phyloP scores from a whole-genome alignment of 2,329 filamentous ascomycete genomes.

The Calonectria pseudoreteaudii region DNA sequence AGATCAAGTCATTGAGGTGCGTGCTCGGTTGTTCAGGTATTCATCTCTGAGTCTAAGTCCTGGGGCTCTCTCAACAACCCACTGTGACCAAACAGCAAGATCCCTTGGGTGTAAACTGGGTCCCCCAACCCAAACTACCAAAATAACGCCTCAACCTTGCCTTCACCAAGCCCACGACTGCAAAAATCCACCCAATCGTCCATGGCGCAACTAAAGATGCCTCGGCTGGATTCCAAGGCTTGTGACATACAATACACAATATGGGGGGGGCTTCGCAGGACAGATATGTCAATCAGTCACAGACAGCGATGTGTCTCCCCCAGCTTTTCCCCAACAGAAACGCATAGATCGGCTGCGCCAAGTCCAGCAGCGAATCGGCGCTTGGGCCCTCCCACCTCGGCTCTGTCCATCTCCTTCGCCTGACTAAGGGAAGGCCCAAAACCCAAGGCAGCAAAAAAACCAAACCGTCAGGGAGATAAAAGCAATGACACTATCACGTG shows the following conservation, averaged over 20 bases:
- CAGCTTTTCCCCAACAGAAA: constrained; percentile 45
- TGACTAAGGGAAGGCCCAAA: background rate
- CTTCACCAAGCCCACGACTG: background rate
- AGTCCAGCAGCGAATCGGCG: constrained; percentile 30
- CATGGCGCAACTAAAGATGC: background rate
- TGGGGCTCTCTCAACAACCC: constrained; percentile 5
- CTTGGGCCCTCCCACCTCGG: constrained; percentile 15
- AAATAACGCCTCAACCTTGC: background rate
- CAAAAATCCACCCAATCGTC: background rate
- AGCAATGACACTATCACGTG: constrained; percentile 6
- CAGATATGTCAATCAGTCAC: background rate
- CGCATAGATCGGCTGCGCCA: constrained; percentile 40
- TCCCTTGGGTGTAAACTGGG: background rate
- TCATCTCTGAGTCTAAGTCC: background rate
- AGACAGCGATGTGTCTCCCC: constrained; percentile 27
- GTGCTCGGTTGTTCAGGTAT: background rate
- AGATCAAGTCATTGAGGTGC: background rate
- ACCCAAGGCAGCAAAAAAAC: background rate
- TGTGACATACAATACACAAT: constrained; percentile 11
- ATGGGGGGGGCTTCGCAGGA: background rate
- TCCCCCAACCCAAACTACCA: background rate
- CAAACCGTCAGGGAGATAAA: background rate
- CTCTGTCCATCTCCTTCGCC: background rate
- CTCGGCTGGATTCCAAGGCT: constrained; percentile 15
- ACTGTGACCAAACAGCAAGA: background rate